Conservation (phyloP, 306 rosid species). For the Vigna angularis region DNA sequence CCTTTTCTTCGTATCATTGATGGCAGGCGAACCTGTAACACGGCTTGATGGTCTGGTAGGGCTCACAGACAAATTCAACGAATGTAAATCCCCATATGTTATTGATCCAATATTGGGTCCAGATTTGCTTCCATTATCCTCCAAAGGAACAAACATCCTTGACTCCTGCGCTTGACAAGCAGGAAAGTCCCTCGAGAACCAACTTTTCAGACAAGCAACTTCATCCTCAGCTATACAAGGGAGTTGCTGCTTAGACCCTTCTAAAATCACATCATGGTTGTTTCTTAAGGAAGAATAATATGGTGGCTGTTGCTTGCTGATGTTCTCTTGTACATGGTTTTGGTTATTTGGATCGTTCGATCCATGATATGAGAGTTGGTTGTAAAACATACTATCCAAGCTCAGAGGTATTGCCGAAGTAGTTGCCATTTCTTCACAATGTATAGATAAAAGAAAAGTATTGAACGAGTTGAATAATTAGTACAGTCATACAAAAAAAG, state of each 20-base stretch:
- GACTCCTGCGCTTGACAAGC: slow-evolving; percentile 43
- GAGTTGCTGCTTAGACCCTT: slow-evolving; percentile 52
- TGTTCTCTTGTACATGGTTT: slow-evolving; percentile 41
- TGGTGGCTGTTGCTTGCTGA: slow-evolving; percentile 41
- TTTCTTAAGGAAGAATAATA: slow-evolving; percentile 48
- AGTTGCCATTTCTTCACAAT: slow-evolving; percentile 52
- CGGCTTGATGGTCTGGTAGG: slow-evolving; percentile 76
- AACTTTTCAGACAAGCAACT: slow-evolving; percentile 52
- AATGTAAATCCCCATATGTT: slow-evolving; percentile 63
- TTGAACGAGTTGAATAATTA: slow-evolving; percentile 16
- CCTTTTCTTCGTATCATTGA: slow-evolving; percentile 67
- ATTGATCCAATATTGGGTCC: slow-evolving; percentile 51
- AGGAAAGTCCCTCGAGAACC: slow-evolving; percentile 54
- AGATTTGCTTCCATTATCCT: slow-evolving; percentile 61
- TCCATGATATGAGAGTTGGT: slow-evolving; percentile 47
- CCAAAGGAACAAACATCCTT: slow-evolving; percentile 49
- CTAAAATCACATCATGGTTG: slow-evolving; percentile 49
- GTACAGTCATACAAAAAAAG: neutral
- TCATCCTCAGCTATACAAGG: slow-evolving; percentile 49
- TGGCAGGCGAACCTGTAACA: slow-evolving; percentile 59
- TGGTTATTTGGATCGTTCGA: slow-evolving; percentile 45
- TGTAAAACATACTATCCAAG: slow-evolving; percentile 60
- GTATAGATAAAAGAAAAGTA: slow-evolving; percentile 3
- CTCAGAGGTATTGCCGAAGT: slow-evolving; percentile 65
- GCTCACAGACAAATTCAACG: slow-evolving; percentile 71